Evolutionary conservation across 1,139 yeast genomes (phyloP), one percentile per base, ranked within the genome.

Genomic region (Arxiozyma heterogenica): DNA sequence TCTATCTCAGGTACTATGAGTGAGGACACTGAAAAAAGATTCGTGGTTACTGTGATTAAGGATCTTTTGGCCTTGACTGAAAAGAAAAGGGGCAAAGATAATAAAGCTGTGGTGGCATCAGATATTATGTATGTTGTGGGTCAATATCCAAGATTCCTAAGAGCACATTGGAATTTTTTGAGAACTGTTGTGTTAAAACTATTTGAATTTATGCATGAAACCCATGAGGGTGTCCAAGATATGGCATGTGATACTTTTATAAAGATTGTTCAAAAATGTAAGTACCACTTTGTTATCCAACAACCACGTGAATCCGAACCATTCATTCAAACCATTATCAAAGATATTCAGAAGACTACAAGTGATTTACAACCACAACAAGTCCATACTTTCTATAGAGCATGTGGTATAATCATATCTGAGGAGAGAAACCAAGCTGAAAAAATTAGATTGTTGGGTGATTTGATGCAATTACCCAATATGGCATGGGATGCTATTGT

Each of bases 221-320:
- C 97, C 30, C 98, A 93, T 71, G 99, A 91, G 72, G 98, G 98
- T 73, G 98, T 93, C 59, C 98, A 93, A 75, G 98, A 93, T 72
- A 93, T 93, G 98, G 98, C 99, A 11, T 93, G 98, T 76, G 98
- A 93, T 71, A 93, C 99, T 0, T 93, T 93, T 70, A 91, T 91
- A 66, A 94, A 93, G 71, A 93, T 93, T 69, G 89, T 96, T 38
- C 51, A 49, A 43, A 49, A 93, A 73, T 93, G 98, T 78, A 91
- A 90, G 71, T 84, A 91, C 60, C 98, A 93, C 71, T 93, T 94
- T 72, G 96, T 93, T 45, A 86, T 86, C 48, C 83, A 81, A 60
- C 98, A 93, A 72, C 80, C 82, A 20, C 86, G 84, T 59, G 98
- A 94, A 72, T 69, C 79, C n/a, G 95, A 86, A 68, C 97, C 98